Evolutionary conservation across 805 yeast species (phyloP).

Genomic region (Suhomyces vadensis): DNA sequence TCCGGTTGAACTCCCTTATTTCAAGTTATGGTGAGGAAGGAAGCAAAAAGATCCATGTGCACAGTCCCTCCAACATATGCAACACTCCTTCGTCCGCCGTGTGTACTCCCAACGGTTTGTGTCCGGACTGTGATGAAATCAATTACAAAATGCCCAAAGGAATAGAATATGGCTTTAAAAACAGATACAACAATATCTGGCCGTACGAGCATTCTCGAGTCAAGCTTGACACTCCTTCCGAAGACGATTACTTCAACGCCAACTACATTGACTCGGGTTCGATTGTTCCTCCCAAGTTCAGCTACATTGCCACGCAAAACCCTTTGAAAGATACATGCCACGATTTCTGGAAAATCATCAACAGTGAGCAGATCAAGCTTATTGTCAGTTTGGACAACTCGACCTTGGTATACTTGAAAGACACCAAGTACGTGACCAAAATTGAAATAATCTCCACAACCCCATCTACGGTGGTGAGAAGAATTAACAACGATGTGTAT

Average conservation of each 20-base stretch:
- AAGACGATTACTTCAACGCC: constrained; percentile 48
- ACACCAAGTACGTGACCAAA: constrained; percentile 2
- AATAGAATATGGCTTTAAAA: constrained; percentile 32
- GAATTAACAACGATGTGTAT: constrained; percentile 22
- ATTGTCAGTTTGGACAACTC: constrained; percentile 39
- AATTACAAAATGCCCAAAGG: constrained; percentile 44
- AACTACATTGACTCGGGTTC: constrained; percentile 38
- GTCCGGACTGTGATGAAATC: constrained; percentile 44
- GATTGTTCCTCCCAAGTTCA: constrained; percentile 20
- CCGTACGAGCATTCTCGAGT: constrained; percentile 52
- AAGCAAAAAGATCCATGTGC: constrained; percentile 1
- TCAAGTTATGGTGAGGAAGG: background rate
- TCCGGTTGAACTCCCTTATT: constrained; percentile 27
- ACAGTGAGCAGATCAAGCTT: constrained; percentile 34
- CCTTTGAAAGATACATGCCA: constrained; percentile 43
- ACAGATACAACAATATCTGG: constrained; percentile 48
- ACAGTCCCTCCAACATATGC: background rate
- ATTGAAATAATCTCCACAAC: constrained; percentile 8
- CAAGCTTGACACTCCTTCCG: constrained; percentile 25
- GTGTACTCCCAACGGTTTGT: constrained; percentile 43
- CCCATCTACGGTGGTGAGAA: constrained; percentile 10
- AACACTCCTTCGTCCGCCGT: constrained; percentile 15
- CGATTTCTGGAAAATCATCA: constrained; percentile 45
- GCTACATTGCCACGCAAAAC: constrained; percentile 48
- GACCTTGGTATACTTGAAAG: constrained; percentile 19